Evolutionary conservation across 2,329 filamentous ascomycete genomes (phyloP).

Genomic region (Beauveria australis): DNA sequence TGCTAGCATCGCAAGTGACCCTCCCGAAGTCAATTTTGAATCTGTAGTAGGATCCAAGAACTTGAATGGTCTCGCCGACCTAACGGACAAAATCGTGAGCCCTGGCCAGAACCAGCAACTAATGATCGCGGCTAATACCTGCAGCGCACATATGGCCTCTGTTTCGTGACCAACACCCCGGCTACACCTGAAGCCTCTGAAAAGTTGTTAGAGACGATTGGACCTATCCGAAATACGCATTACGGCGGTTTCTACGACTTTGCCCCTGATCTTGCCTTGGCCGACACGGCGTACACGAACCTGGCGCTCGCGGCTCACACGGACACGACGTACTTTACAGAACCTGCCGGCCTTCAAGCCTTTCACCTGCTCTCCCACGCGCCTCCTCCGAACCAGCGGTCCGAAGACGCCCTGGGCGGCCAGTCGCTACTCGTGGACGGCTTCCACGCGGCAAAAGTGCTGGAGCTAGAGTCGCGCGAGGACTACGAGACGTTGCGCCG

Average conservation of each 20-base stretch:
- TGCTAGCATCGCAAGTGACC: conserved; percentile 28
- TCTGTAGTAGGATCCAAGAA: conserved; percentile 45
- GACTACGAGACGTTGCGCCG: conserved; percentile 51
- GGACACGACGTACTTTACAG: conserved; percentile 92
- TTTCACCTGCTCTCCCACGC: conserved; percentile 79
- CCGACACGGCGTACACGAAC: conserved; percentile 88
- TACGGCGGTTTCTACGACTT: conserved; percentile 81
- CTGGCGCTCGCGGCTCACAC: conserved; percentile 78
- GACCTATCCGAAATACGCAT: conserved; percentile 82
- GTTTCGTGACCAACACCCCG: conserved; percentile 65
- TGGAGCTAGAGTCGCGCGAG: conserved; percentile 44
- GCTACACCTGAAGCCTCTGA: conserved; percentile 61
- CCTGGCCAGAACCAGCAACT: not conserved
- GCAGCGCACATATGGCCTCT: conserved; percentile 65
- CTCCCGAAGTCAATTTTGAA: conserved; percentile 53
- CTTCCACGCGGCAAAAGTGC: conserved; percentile 59
- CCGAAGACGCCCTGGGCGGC: conserved; percentile 50
- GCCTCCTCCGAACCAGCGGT: conserved; percentile 30
- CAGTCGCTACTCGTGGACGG: conserved; percentile 79
- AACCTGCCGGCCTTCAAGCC: conserved; percentile 82
- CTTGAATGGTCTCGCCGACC: conserved; percentile 44
- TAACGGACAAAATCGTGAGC: conserved; percentile 58
- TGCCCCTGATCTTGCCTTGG: conserved; percentile 75
- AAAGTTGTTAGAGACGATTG: conserved; percentile 68
- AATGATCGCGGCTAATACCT: not conserved